Base-by-base conservation (phyloP, 1,284 basidiomycete species). In the Sanghuangporus sanghuang region DNA sequence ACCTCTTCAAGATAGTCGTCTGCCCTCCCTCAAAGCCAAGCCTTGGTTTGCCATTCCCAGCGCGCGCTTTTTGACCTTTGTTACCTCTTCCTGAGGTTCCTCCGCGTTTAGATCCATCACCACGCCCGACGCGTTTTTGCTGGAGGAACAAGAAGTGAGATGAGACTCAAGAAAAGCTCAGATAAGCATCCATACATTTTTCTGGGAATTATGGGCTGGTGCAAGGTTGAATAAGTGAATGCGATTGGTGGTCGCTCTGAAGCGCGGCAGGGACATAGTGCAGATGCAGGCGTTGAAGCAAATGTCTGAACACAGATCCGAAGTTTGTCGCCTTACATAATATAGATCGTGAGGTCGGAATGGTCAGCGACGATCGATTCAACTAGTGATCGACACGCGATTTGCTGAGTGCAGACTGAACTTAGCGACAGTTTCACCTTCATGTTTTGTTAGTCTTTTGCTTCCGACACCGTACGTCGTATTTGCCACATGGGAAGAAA, bases 11-110 rank as follows among this genome's bases (percentile, higher is more conserved):
- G 63, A 99, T 85, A 6, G 96, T 93, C 23, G 95, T 98, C 75
- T 98, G 96, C 68, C 96, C 96, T 72, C 96, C 96, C 75, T 97
- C 96, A 69, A 98, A 99, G 6, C 89, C 87, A 36, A 86, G 81
- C 68, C 84, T 86, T 32, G 94, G 86, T 71, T 86, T 92, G n/a
- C 95, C 93, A 69, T 93, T 90, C 5, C 96, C 96, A 21, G 92
- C 86, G 63, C 96, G 86, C 50, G 96, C 90, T 66, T 96, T 96
- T 75, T 97, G 95, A 71, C 96, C 96, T 73, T 99, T 99, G 76
- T 94, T 86, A 78, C 96, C 96, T 62, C 94, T 85, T 67, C 95
- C 95, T 3, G 95, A 89, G 0, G 95, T 98, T 64, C 94, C 90
- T 70, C 96, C 96, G 68, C 92, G 85, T 36, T 90, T 91, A 1